phyloP scores from a whole-genome alignment of 495 filamentous ascomycete genomes.

The Collariella sp. region DNA sequence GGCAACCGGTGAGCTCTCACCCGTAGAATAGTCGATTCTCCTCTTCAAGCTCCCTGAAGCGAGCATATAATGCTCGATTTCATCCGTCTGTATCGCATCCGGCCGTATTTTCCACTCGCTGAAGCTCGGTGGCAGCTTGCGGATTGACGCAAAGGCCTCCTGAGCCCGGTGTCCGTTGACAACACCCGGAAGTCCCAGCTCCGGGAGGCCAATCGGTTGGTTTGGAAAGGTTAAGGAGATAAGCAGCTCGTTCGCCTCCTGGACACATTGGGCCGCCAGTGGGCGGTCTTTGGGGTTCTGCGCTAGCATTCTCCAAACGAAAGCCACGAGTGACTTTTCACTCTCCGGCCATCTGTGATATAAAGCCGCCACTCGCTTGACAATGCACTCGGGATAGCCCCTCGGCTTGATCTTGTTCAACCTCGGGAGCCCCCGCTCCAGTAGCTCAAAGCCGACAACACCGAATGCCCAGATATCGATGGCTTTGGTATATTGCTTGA shows the following conservation, averaged over 20 bases:
- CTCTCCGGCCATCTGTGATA: background rate
- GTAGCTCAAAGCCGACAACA: background rate
- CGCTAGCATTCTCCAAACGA: background rate
- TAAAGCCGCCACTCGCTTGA: background rate
- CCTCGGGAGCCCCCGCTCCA: background rate
- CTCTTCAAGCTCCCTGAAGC: no score
- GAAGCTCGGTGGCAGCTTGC: no score
- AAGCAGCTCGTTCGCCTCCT: background rate
- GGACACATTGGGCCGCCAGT: background rate
- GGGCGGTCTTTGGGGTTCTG: background rate
- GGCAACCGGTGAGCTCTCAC: no score
- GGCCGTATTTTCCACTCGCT: no score
- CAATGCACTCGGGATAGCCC: background rate
- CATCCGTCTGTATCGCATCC: no score
- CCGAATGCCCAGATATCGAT: background rate
- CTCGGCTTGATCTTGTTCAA: background rate
- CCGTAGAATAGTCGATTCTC: no score
- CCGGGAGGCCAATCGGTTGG: no score
- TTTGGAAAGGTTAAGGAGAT: background rate
- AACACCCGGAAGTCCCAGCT: no score
- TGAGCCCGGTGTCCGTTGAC: no score
- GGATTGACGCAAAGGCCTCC: no score
- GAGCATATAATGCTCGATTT: no score
- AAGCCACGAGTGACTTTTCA: background rate
- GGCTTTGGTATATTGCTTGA: background rate